Percentiles rank a stretch among this genome's conserved stretches.
Conservation (phyloP, 2,329 filamentous ascomycete species). For the Ophiostoma fasciatum region DNA sequence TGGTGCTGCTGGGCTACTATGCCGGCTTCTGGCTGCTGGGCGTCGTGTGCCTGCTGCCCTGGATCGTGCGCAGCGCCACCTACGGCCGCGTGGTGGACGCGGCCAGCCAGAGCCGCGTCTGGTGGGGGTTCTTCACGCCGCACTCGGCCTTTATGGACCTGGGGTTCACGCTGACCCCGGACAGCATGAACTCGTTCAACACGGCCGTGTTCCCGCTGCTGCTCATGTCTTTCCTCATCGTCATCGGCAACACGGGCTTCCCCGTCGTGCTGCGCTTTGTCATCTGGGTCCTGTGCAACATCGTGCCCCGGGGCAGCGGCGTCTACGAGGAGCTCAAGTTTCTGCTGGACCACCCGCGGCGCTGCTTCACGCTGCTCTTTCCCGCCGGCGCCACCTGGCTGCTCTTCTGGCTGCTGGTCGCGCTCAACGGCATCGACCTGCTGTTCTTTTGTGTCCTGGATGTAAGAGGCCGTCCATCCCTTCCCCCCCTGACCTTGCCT, state of each 20-base stretch:
- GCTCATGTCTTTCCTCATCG: conserved; percentile 69
- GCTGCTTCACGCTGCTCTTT: conserved; percentile 91
- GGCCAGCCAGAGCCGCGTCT: conserved; percentile 50
- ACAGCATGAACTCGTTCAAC: conserved; percentile 88
- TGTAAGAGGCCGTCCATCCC: no score
- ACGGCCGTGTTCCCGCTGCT: conserved; percentile 61
- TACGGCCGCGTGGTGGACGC: conserved; percentile 53
- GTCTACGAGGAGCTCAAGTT: conserved; percentile 86
- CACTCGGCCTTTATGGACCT: conserved; percentile 87
- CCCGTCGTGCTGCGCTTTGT: conserved; percentile 87
- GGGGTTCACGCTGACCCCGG: conserved; percentile 81
- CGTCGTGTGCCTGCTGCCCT: conserved; percentile 59
- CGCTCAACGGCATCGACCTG: conserved; percentile 72
- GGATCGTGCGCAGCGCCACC: conserved; percentile 49
- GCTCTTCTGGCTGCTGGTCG: conserved; percentile 73
- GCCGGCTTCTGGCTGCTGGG: conserved; percentile 70
- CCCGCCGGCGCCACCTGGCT: conserved; percentile 87
- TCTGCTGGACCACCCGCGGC: conserved; percentile 81
- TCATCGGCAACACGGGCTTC: conserved; percentile 91
- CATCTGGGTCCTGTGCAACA: conserved; percentile 66
- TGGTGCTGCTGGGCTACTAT: conserved; percentile 68
- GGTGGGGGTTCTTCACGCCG: conserved; percentile 89
- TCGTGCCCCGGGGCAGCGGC: conserved; percentile 49
- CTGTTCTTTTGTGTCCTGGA: conserved; percentile 89
- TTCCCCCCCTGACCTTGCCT: conserved; percentile 10